Evolutionary conservation across 2,329 filamentous ascomycete genomes (phyloP).

Genomic region (Penicillium sp.): DNA sequence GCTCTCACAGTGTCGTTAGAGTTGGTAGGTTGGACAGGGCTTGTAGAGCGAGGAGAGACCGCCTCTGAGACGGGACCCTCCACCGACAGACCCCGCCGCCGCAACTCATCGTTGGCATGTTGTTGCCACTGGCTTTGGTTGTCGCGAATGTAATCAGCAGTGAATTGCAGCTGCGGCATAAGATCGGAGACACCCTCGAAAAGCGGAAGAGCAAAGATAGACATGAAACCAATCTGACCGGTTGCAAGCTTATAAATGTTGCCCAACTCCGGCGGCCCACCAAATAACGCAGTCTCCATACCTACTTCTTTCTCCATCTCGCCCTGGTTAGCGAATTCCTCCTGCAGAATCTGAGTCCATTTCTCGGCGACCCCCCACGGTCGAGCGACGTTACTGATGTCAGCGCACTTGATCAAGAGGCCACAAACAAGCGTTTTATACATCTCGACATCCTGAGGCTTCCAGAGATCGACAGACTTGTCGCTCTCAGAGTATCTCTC

Average conservation of each 20-base stretch:
- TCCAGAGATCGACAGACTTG: slow-evolving; percentile 69
- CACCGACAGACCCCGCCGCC: slow-evolving; percentile 25
- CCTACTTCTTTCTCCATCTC: slow-evolving; percentile 86
- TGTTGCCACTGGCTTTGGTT: slow-evolving; percentile 72
- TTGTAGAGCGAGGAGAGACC: slow-evolving; percentile 38
- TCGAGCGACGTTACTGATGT: slow-evolving; percentile 96
- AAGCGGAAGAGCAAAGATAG: slow-evolving; percentile 86
- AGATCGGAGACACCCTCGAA: slow-evolving; percentile 87
- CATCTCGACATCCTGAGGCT: slow-evolving; percentile 71
- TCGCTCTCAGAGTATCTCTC: slow-evolving; percentile 70
- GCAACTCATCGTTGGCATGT: slow-evolving; percentile 33
- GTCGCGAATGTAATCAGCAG: slow-evolving; percentile 73
- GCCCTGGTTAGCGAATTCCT: slow-evolving; percentile 91
- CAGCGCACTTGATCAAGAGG: slow-evolving; percentile 93
- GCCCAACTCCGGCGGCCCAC: slow-evolving; percentile 74
- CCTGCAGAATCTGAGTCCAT: slow-evolving; percentile 93
- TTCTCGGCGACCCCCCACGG: slow-evolving; percentile 77
- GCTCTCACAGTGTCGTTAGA: slow-evolving; percentile 13
- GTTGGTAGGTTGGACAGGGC: slow-evolving; percentile 23
- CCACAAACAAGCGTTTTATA: slow-evolving; percentile 82
- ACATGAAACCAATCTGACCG: slow-evolving; percentile 95
- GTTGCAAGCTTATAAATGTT: slow-evolving; percentile 80
- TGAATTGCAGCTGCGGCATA: slow-evolving; percentile 80
- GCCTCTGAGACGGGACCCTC: slow-evolving; percentile 24
- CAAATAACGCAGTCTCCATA: slow-evolving; percentile 84